phyloP scores from a whole-genome alignment of 371 early-diverging fungal genomes.

The Saksenaea vasiformis region DNA sequence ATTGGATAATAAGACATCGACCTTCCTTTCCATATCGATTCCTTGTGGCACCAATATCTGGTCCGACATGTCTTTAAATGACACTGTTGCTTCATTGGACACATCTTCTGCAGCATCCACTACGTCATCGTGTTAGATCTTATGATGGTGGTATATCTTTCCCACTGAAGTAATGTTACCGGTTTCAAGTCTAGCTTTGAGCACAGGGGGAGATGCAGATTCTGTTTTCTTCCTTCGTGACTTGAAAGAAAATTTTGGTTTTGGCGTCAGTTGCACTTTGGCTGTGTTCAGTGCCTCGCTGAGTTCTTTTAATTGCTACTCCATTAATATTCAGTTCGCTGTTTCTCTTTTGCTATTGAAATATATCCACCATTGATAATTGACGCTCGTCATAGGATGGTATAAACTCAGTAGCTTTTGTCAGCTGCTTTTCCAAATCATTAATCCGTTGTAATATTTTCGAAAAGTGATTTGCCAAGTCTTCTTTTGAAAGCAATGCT shows the following conservation, averaged over 20 bases:
- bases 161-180: neutral
- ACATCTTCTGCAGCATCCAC: constrained; percentile 1
- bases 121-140: neutral
- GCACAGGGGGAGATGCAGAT: constrained; percentile 8
- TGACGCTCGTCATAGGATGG: constrained; percentile 64
- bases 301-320: constrained; percentile 55
- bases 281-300: constrained; percentile 31
- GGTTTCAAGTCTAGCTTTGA: constrained; percentile 7
- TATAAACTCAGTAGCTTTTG: constrained; percentile 54
- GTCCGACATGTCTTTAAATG: constrained; percentile 21
- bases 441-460: constrained; percentile 44
- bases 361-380: constrained; percentile 39
- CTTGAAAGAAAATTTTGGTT: constrained; percentile 67
- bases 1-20: constrained; percentile 59
- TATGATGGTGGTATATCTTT: neutral
- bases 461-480: constrained; percentile 36
- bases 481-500: constrained; percentile 20
- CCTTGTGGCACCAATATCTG: constrained; percentile 2
- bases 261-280: constrained; percentile 47
- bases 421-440: constrained; percentile 54
- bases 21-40: constrained; percentile 9
- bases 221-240: constrained; percentile 40
- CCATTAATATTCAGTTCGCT: neutral
- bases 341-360: neutral
- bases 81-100: constrained; percentile 26